These are phyloP conservation scores for Neurospora sp. DNA, from an alignment of 495 filamentous ascomycete species.

Conservation along the genomic window DNA sequence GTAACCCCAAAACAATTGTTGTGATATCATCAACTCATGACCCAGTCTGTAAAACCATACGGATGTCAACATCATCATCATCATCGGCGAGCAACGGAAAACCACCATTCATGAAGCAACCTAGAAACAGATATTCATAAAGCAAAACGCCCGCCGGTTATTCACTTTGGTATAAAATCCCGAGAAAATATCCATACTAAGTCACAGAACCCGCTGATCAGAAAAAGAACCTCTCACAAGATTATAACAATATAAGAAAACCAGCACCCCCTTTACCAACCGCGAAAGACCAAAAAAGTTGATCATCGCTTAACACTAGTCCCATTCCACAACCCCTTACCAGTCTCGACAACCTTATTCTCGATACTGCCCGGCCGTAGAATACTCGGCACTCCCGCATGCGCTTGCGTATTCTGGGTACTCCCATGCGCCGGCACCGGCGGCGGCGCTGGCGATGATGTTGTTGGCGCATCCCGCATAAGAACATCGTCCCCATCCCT, in stretches of 20 bases:
- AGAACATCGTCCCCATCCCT: slow-evolving; percentile 20
- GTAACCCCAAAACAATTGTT: no score
- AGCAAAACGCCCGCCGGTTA: not conserved
- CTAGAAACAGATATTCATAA: not conserved
- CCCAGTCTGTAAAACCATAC: no score
- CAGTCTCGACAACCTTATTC: slow-evolving; percentile 24
- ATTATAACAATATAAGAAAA: not conserved
- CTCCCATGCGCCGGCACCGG: slow-evolving; percentile 8
- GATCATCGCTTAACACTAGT: slow-evolving; percentile 13
- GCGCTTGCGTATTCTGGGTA: no score
- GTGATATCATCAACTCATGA: no score
- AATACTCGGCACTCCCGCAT: slow-evolving; percentile 15
- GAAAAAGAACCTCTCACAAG: not conserved
- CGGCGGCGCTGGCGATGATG: not conserved
- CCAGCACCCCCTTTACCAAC: not conserved
- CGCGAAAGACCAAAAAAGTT: not conserved
- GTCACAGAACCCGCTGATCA: not conserved
- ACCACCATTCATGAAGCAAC: not conserved
- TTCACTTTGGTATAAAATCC: not conserved
- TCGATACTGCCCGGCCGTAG: slow-evolving; percentile 22
- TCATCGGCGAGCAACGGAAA: not conserved
- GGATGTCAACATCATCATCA: no score
- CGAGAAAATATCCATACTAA: not conserved
- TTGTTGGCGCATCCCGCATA: slow-evolving; percentile 25
- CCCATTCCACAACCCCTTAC: slow-evolving; percentile 23